Base-by-base conservation (phyloP, 148 eudicot genomes). In the Nepenthes gracilis region DNA sequence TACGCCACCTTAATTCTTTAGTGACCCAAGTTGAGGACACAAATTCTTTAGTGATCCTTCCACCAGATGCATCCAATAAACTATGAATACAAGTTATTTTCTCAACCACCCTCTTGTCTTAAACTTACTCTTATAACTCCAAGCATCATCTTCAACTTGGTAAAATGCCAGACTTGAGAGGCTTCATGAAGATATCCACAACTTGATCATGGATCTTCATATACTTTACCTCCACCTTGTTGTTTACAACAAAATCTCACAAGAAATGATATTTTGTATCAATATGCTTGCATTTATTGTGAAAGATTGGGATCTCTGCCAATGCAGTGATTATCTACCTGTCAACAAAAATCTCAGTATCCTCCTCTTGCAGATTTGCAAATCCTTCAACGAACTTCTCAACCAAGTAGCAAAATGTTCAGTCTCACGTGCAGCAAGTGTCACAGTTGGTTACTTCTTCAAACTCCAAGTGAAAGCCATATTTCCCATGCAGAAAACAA, bases 401-500 rank as follows among this genome's bases (percentile, higher is more conserved):
- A 64, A n/a, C 67, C 67, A 64, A 40, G 53, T 43, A 54, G 37
- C 60, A 33, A 64, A 55, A 33, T 14, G 57, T 47, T 66, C 55
- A 1, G 58, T 47, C 36, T 63, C 58, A 6, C 51, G 12, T n/a
- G 58, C 35, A 1, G 57, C 51, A 8, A 51, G 35, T 2, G 66
- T 63, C 11, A 63, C 58, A 63, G 52, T 47, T n/a, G 66, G 57
- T 37, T 63, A 62, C 36, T 66, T 66, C 56, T 66, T 66, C 1
- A 50, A 66, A 2, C 36, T 43, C 62, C 69, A 66, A 2, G 69
- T 55, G 12, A 66, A 14, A 32, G 35, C 55, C 2, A 12, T 49
- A 11, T 49, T 4, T 4, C 14, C 53, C 53, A 49, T 49, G 12
- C 2, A 49, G 11, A 49, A 49, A 49, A n/a, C 5, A 3, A 2